Evolutionary conservation across 257 asterid species (phyloP).

Genomic region (Ilex aquifolium): DNA sequence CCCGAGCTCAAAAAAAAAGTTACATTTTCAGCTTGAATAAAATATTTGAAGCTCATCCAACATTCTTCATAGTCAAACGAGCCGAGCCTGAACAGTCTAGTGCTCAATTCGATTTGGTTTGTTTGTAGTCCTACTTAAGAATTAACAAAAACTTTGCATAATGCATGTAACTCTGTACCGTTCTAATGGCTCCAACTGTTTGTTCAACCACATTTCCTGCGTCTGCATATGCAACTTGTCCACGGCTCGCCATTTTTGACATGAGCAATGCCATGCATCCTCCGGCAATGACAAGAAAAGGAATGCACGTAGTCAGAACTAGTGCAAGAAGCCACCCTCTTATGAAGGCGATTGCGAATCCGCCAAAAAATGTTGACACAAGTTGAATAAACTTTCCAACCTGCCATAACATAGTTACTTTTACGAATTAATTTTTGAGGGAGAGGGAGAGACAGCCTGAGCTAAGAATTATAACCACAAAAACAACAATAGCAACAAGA

Average conservation of each 20-base stretch:
- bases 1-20: too few relatives aligned
- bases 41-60: too few relatives aligned
- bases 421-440: background rate
- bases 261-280: slow-evolving; percentile 37
- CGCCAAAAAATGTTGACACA: slow-evolving; percentile 50
- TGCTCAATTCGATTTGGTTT: too few relatives aligned
- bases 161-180: slow-evolving; percentile 21
- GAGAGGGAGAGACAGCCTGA: too few relatives aligned
- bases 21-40: too few relatives aligned
- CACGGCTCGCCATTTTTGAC: slow-evolving; percentile 32
- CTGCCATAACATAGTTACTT: slow-evolving; percentile 14
- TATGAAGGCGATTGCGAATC: slow-evolving; percentile 46
- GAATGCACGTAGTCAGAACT: slow-evolving; percentile 42
- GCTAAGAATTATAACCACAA: background rate
- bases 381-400: slow-evolving; percentile 57
- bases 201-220: slow-evolving; percentile 63
- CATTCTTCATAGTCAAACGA: too few relatives aligned
- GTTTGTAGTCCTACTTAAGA: too few relatives aligned
- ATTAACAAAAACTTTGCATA: too few relatives aligned
- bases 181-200: slow-evolving; percentile 51
- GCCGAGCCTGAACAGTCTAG: too few relatives aligned
- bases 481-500: background rate
- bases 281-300: slow-evolving; percentile 31
- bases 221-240: slow-evolving; percentile 52
- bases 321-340: slow-evolving; percentile 59